phyloP scores from a whole-genome alignment of 2,329 filamentous ascomycete species.

The Penicillium griseofulvum region DNA sequence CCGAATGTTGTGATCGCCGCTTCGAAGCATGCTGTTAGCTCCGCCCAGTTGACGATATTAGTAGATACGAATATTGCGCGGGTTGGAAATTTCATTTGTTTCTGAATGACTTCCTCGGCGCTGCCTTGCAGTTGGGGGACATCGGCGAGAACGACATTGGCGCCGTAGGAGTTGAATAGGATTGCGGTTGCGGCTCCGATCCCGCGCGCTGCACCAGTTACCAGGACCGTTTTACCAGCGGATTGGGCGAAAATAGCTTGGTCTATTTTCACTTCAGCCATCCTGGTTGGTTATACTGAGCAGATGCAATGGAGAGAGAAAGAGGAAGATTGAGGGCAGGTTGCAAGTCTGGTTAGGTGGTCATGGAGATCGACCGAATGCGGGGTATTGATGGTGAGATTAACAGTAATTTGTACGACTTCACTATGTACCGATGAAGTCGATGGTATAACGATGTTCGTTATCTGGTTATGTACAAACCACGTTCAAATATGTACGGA shows the following conservation, averaged over 20 bases:
- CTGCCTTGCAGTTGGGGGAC: background rate
- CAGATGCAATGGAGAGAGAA: background rate
- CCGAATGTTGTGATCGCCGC: slow-evolving; percentile 33
- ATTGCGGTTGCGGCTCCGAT: slow-evolving; percentile 44
- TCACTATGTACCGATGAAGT: too few relatives aligned
- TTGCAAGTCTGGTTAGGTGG: background rate
- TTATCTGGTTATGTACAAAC: background rate
- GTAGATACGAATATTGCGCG: slow-evolving; percentile 33
- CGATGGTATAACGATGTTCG: background rate
- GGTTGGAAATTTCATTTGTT: slow-evolving; percentile 7
- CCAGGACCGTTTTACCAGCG: slow-evolving; percentile 36
- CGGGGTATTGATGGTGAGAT: background rate
- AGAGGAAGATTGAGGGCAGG: background rate
- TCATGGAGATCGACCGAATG: background rate
- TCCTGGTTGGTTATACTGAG: background rate
- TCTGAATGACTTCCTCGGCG: slow-evolving; percentile 6
- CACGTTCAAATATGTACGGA: background rate
- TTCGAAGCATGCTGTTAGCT: slow-evolving; percentile 38
- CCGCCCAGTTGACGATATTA: slow-evolving; percentile 38
- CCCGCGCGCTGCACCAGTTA: slow-evolving; percentile 44
- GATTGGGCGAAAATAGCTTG: background rate
- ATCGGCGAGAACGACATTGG: slow-evolving; percentile 43
- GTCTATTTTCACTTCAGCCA: background rate
- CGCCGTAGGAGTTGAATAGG: slow-evolving; percentile 37
- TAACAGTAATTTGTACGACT: background rate